These are phyloP conservation scores for Sophora flavescens DNA, from an alignment of 306 rosid species.

Conservation along the genomic window DNA sequence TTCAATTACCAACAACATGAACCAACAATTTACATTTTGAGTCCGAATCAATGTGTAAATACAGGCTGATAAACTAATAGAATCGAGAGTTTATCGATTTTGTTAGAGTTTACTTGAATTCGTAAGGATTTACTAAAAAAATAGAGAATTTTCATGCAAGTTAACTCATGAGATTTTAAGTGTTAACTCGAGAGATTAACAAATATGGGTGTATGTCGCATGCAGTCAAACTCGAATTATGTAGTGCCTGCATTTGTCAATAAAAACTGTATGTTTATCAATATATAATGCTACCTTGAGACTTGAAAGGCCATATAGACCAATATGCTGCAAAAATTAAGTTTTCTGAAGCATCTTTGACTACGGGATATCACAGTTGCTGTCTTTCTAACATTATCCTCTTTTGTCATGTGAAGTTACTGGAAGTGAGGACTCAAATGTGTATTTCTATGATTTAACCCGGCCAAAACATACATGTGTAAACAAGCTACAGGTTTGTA, in stretches of 20 bases:
- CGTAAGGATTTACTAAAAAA: too few species aligned
- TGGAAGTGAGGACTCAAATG: slow-evolving; percentile 99
- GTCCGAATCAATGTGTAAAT: too few species aligned
- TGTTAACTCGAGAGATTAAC: too few species aligned
- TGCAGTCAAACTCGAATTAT: slow-evolving; percentile 13
- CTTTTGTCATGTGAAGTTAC: slow-evolving; percentile 65
- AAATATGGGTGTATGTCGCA: neutral
- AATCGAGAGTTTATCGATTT: too few species aligned
- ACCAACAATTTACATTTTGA: too few species aligned
- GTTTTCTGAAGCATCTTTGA: slow-evolving; percentile 33
- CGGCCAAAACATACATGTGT: slow-evolving; percentile 93
- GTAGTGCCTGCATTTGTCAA: neutral
- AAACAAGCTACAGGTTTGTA: slow-evolving; percentile 91
- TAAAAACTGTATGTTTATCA: neutral
- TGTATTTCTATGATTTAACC: slow-evolving; percentile 94
- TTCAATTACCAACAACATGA: too few species aligned
- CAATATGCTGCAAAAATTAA: neutral
- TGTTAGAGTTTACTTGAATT: too few species aligned
- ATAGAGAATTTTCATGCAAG: too few species aligned
- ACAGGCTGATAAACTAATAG: too few species aligned
- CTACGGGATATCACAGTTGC: neutral
- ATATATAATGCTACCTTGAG: neutral
- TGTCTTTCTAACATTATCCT: slow-evolving; percentile 49
- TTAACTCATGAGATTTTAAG: too few species aligned
- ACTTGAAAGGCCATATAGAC: slow-evolving; percentile 16